Percentiles rank a stretch among this genome's conserved stretches.
Conservation (phyloP, 2,329 filamentous ascomycete genomes). For the Ceratocystis huliohia region DNA sequence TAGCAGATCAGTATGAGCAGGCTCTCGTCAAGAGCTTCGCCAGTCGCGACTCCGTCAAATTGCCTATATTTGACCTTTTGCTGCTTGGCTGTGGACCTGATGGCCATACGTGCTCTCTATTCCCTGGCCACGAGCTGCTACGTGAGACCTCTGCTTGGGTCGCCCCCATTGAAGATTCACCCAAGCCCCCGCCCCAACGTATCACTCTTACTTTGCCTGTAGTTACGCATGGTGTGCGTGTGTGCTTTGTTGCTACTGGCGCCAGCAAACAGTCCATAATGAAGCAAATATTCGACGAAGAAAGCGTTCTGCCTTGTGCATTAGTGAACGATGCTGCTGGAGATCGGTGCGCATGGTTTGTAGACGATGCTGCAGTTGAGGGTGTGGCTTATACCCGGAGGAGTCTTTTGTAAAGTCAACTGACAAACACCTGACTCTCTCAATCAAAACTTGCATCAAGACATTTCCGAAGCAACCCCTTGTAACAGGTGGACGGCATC, state of each 20-base stretch:
- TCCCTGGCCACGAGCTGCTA: constrained; percentile 77
- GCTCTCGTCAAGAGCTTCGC: constrained; percentile 75
- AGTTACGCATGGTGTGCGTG: constrained; percentile 69
- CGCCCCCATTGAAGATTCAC: constrained; percentile 78
- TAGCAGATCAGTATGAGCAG: constrained; percentile 90
- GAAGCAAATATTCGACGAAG: constrained; percentile 83
- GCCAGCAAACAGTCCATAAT: constrained; percentile 80
- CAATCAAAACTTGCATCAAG: background rate
- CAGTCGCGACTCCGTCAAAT: constrained; percentile 79
- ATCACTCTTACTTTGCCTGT: constrained; percentile 91
- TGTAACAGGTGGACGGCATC: background rate
- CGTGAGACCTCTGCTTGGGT: constrained; percentile 87
- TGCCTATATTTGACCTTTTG: constrained; percentile 89
- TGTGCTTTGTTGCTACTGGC: constrained; percentile 87
- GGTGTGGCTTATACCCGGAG: constrained; percentile 72
- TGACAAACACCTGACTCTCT: background rate
- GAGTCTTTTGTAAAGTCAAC: constrained; percentile 39
- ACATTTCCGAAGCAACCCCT: background rate
- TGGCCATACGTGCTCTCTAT: constrained; percentile 92
- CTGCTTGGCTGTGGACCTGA: constrained; percentile 90
- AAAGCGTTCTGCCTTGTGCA: constrained; percentile 67
- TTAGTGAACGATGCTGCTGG: constrained; percentile 75
- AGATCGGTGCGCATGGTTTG: constrained; percentile 91
- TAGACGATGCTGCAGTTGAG: constrained; percentile 72
- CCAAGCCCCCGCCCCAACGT: constrained; percentile 80